Percentiles rank a stretch among this genome's conserved stretches.
Evolutionary conservation across 169 alveolate genomes (phyloP).

Genomic region (Cryptosporidium sp.): DNA sequence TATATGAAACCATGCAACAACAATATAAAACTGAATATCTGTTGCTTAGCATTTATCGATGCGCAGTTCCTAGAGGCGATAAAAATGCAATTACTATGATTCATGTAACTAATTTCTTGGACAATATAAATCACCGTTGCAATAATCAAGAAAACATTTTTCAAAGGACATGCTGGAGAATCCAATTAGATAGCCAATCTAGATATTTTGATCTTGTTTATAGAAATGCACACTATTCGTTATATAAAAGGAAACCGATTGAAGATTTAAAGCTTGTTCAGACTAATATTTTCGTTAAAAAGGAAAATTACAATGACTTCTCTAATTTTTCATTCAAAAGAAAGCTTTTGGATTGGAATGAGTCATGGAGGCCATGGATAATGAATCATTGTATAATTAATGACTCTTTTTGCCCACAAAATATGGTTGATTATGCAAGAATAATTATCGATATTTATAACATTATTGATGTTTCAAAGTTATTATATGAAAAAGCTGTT

Average conservation of each 20-base stretch:
- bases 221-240: conserved; percentile 75
- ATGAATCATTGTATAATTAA: conserved; percentile 22
- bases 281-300: background rate
- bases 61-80: conserved; percentile 53
- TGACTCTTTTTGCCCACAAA: conserved; percentile 43
- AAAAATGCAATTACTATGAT: conserved; percentile 23
- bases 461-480: conserved; percentile 39
- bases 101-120: conserved; percentile 62
- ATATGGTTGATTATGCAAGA: conserved; percentile 73
- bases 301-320: background rate
- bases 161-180: conserved; percentile 77
- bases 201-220: conserved; percentile 72
- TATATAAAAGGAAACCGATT: conserved; percentile 16
- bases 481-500: conserved; percentile 59
- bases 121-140: conserved; percentile 61
- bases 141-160: conserved; percentile 35
- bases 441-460: conserved; percentile 52
- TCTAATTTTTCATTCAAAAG: conserved; percentile 40
- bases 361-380: conserved; percentile 72
- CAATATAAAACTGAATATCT: conserved; percentile 66
- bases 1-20: conserved; percentile 59
- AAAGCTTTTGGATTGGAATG: conserved; percentile 56
- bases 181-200: conserved; percentile 56
- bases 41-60: conserved; percentile 74
- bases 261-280: conserved; percentile 8